Evolutionary conservation across 306 rosid genomes (phyloP).

Genomic region (Vigna nakashimae): DNA sequence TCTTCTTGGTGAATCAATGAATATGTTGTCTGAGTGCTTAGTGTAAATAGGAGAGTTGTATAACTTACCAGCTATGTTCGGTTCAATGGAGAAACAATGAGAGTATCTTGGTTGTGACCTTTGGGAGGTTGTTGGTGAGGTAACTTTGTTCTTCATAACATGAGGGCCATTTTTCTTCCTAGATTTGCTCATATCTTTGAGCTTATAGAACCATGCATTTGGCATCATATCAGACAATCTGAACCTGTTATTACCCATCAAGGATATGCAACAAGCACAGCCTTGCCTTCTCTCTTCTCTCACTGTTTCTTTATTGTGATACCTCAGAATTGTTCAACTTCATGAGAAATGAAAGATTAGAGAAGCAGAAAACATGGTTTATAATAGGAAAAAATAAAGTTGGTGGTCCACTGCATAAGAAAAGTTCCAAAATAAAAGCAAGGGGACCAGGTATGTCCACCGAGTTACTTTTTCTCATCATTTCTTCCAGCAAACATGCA

Average conservation of each 20-base stretch:
- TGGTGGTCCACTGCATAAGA: conserved; percentile 43
- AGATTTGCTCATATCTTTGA: conserved; percentile 72
- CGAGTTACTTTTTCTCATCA: conserved; percentile 47
- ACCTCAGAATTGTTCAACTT: conserved; percentile 39
- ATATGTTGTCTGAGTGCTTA: conserved; percentile 50
- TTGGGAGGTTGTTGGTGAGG: conserved; percentile 52
- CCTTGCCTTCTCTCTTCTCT: conserved; percentile 36
- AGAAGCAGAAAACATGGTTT: conserved; percentile 32
- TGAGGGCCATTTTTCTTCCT: conserved; percentile 55
- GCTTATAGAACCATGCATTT: conserved; percentile 91
- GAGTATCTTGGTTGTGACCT: conserved; percentile 51
- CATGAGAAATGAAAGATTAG: conserved; percentile 42
- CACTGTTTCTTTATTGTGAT: conserved; percentile 39
- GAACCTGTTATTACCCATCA: conserved; percentile 82
- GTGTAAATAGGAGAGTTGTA: conserved; percentile 51
- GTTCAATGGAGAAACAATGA: conserved; percentile 46
- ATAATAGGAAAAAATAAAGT: conserved; percentile 37
- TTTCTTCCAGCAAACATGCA: conserved; percentile 48
- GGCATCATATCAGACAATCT: conserved; percentile 80
- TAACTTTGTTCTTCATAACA: conserved; percentile 53
- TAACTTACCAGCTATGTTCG: conserved; percentile 50
- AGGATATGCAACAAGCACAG: conserved; percentile 33
- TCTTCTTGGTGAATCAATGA: conserved; percentile 68
- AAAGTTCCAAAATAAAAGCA: conserved; percentile 50
- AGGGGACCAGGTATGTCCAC: conserved; percentile 55